A percentile compares a stretch with the other conserved stretches of the same genome.
phyloP scores from a whole-genome alignment of 768 basidiomycete species.

The Ramaria sp. region DNA sequence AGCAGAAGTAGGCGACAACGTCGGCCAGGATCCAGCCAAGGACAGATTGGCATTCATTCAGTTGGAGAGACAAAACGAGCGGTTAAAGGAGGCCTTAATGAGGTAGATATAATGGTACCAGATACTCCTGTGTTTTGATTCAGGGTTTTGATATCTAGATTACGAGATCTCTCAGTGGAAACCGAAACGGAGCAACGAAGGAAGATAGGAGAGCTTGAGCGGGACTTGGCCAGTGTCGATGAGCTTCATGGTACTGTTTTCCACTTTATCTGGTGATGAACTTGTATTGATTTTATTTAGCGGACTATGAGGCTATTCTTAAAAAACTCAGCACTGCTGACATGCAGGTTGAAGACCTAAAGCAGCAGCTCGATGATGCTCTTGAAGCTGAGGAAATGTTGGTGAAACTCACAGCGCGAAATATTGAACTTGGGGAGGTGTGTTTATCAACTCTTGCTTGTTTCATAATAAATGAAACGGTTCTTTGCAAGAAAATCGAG shows the following conservation, averaged over 20 bases:
- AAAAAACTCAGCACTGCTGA: constrained; percentile 84
- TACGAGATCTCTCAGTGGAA: constrained; percentile 84
- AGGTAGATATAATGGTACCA: constrained; percentile 33
- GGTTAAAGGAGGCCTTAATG: constrained; percentile 89
- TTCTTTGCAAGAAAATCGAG: constrained; percentile 70
- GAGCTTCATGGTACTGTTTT: constrained; percentile 59
- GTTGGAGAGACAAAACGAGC: constrained; percentile 92
- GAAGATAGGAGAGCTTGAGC: constrained; percentile 81
- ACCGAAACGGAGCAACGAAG: constrained; percentile 75
- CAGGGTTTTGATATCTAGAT: constrained; percentile 27
- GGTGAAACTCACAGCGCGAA: constrained; percentile 89
- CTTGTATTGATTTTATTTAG: constrained; percentile 25
- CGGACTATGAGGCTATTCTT: constrained; percentile 67
- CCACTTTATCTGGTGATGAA: not conserved
- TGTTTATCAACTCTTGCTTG: not conserved
- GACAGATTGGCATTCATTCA: constrained; percentile 67
- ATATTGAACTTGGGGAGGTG: constrained; percentile 85
- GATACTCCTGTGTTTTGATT: not conserved
- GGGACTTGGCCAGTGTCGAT: constrained; percentile 66
- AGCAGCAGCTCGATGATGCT: constrained; percentile 89
- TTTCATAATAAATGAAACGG: not conserved
- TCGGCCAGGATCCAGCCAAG: constrained; percentile 24
- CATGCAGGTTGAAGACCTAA: constrained; percentile 85
- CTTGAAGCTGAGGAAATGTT: constrained; percentile 94
- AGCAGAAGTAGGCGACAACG: constrained; percentile 21